phyloP scores from a whole-genome alignment of 768 basidiomycete species.

The Asterophora parasitica region DNA sequence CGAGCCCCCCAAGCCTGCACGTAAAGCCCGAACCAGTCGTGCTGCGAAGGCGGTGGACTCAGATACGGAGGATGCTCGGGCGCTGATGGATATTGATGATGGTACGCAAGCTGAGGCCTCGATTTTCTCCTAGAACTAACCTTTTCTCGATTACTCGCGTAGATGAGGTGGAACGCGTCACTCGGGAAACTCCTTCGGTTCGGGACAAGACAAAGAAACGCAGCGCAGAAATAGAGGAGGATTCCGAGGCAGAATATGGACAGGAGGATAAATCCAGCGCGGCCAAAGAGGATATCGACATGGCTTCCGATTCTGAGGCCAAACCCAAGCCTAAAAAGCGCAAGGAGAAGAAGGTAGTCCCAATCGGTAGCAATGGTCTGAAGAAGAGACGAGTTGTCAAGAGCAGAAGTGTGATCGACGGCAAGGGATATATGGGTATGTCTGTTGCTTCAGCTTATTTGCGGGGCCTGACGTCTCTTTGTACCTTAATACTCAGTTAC shows the following conservation, averaged over 20 bases:
- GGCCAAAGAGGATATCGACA: constrained; percentile 32
- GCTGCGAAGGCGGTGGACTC: constrained; percentile 26
- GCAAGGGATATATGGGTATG: constrained; percentile 72
- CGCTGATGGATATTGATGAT: constrained; percentile 78
- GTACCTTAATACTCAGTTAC: constrained; percentile 39
- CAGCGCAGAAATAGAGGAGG: constrained; percentile 1
- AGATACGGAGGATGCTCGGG: constrained; percentile 44
- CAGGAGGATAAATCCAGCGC: constrained; percentile 18
- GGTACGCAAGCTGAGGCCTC: constrained; percentile 32
- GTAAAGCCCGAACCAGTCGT: constrained; percentile 28
- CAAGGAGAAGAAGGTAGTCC: constrained; percentile 57
- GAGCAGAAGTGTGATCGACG: constrained; percentile 49
- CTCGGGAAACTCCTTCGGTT: constrained; percentile 16
- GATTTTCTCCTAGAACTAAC: neutral
- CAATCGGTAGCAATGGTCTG: constrained; percentile 72
- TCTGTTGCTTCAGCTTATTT: constrained; percentile 7
- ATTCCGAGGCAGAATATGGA: constrained; percentile 23
- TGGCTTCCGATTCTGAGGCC: constrained; percentile 29
- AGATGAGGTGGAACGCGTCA: constrained; percentile 30
- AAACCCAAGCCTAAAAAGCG: constrained; percentile 33
- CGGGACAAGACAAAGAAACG: constrained; percentile 5
- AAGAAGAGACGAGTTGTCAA: constrained; percentile 68
- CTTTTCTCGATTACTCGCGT: neutral
- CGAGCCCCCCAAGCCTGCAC: constrained; percentile 28
- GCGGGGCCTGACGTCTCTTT: neutral